Base-by-base conservation (phyloP, 768 basidiomycete genomes). In the Pleurotus eryngii region DNA sequence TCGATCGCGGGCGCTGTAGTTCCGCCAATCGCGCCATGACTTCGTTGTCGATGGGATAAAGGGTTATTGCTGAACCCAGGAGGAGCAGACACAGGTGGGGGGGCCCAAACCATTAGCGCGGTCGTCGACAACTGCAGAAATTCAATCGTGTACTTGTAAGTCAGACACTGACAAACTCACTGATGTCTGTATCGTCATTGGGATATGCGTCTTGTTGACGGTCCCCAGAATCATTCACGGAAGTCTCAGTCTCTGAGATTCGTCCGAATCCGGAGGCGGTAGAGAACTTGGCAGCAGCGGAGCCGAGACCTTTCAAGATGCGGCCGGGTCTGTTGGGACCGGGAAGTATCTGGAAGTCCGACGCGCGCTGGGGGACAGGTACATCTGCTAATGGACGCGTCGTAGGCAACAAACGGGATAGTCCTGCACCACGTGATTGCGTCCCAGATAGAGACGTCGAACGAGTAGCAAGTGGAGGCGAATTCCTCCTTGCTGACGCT, bases 241-340 rank as follows among this genome's bases (percentile, higher is more conserved):
- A 72, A 38, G 64, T 64, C 48, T 81, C 80, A 5, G 68, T 56
- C 61, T 80, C 76, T 42, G 75, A 76, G 27, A 83, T 81, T 55
- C 79, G 77, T 61, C 83, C 82, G 49, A 81, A 73, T 26, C 72
- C 70, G 22, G 67, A 62, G 15, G 65, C 56, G 47, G 20, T 50
- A 50, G 15, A 50, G 56, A 70, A 70, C 57, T 72, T 72, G 12
- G 69, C 60, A 8, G 62, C 61, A 37, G 70, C 69, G 9, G 69
- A 60, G 7, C 61, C 60, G 37, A 71, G 68, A 39, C 62, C 62
- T 70, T 81, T 81, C 67, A 81, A 70, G 9, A 81, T 70, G n/a
- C 82, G 75, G 9, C 77, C 81, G 11, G 80, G 73, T 53, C 82
- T 74, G 60, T 65, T 76, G 27, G 76, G 72, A 20, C 77, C 77